Evolutionary conservation across 2,329 filamentous ascomycete species (phyloP), one percentile per base, ranked within the genome.

Genomic region (Penicillium sp.): DNA sequence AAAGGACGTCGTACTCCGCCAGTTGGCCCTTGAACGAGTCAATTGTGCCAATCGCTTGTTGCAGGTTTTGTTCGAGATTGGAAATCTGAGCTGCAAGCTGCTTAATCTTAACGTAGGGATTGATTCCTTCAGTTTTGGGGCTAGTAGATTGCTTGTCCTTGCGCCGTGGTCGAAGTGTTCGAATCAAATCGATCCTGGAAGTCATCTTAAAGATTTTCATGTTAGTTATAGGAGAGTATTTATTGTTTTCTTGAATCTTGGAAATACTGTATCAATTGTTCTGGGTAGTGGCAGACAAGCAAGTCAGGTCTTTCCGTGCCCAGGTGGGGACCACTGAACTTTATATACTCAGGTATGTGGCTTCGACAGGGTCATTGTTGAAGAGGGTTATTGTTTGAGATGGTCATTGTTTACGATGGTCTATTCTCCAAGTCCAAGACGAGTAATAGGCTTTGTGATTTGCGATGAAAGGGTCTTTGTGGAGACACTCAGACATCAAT

Each of bases 1-100:
- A 53, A 10, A 65, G 56, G 3, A 48, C 31, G 27, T 59, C 56
- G 23, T 61, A 58, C 45, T 64, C 62, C 35, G 50, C 51, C 21
- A 63, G 44, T 16, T 58, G 56, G 11, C 25, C 35, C 27, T 49
- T 53, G 5, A 59, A 45, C 1, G 25, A 33, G 3, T 56, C 35
- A 3, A 65, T 48, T 13, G 48, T 53, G 16, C 60, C 45, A 3
- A 58, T 39, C 13, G 61, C 50, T 42, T 48, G 45, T 11, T 31
- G 16, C 11, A 66, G 45, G 10, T 53, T 37, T 25, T 53, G 44
- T 26, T 50, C 53, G 6, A 62, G 27, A 7, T 19, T 33, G n/a
- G 51, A 13, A 13, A 59, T 53, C 10, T 58, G 56, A 5, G 37
- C 23, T 10, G 42, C 43, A 10, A 59, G 19, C 39, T 60, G 27